These are phyloP conservation scores for Zygotorulaspora mrakii DNA, from an alignment of 1,139 yeast species.

Conservation along the genomic window DNA sequence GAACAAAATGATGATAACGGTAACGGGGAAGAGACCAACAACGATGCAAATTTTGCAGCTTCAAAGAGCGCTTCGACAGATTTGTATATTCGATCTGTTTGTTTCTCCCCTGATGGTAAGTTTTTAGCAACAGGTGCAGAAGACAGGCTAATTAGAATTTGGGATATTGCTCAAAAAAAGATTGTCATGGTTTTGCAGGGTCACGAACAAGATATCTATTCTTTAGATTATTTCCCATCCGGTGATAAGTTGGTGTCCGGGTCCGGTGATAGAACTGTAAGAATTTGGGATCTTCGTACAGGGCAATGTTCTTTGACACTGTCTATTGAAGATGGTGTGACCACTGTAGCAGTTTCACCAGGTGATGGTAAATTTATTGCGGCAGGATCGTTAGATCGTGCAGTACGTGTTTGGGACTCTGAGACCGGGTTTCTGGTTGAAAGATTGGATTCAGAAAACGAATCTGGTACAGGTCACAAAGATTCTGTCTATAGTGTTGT, in stretches of 20 bases:
- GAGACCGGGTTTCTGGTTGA: conserved; percentile 90
- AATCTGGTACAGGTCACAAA: conserved; percentile 87
- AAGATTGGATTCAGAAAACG: conserved; percentile 85
- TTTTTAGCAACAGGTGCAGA: conserved; percentile 97
- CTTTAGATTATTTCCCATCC: conserved; percentile 91
- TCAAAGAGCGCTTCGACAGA: conserved; percentile 48
- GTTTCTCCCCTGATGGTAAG: conserved; percentile 96
- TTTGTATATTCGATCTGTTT: conserved; percentile 88
- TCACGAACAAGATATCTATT: conserved; percentile 96
- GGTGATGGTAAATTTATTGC: conserved; percentile 85
- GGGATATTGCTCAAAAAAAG: conserved; percentile 89
- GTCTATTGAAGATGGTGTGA: conserved; percentile 94
- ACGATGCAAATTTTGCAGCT: conserved; percentile 23
- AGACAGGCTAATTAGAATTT: conserved; percentile 91
- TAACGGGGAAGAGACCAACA: conserved; percentile 34
- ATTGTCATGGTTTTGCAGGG: conserved; percentile 87
- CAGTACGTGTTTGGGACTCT: conserved; percentile 97
- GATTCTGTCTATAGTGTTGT: conserved; percentile 96
- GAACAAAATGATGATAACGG: conserved; percentile 31
- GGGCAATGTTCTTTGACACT: conserved; percentile 88
- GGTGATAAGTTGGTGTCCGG: conserved; percentile 94
- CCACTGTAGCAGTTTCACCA: conserved; percentile 95
- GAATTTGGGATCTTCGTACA: conserved; percentile 93
- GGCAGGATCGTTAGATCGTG: conserved; percentile 93
- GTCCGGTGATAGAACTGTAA: conserved; percentile 92